A percentile compares a stretch with the other conserved stretches of the same genome.
Conservation (phyloP, 306 rosid genomes). For the Comarum palustre region DNA sequence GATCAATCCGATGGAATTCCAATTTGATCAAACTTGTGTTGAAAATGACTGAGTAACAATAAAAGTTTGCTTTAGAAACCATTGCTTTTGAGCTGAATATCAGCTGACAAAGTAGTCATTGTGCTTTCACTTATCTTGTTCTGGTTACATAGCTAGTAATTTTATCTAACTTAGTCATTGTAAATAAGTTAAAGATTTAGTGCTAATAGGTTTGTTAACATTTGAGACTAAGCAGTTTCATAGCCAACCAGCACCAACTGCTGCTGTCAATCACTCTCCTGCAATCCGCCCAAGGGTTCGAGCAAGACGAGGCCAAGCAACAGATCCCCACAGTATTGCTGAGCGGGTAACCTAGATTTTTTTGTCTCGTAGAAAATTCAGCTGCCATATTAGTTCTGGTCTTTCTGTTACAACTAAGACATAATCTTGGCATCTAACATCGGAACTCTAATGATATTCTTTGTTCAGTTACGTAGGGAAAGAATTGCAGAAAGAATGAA, state of each 20-base stretch:
- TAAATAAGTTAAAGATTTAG: background rate
- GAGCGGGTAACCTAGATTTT: slow-evolving; percentile 56
- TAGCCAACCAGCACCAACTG: slow-evolving; percentile 40
- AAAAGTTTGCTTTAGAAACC: background rate
- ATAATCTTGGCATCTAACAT: background rate
- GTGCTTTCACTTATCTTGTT: slow-evolving; percentile 7
- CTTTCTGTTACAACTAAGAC: background rate
- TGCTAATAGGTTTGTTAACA: slow-evolving; percentile 12
- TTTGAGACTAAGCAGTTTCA: slow-evolving; percentile 42
- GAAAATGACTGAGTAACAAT: slow-evolving; percentile 6
- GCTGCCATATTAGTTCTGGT: background rate
- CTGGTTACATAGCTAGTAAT: background rate
- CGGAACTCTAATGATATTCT: slow-evolving; percentile 3
- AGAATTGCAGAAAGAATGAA: slow-evolving; percentile 99
- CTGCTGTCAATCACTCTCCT: slow-evolving; percentile 53
- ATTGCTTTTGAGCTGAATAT: background rate
- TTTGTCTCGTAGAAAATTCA: background rate
- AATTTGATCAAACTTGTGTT: background rate
- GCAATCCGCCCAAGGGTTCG: slow-evolving; percentile 79
- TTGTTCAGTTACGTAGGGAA: slow-evolving; percentile 83
- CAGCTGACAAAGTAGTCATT: background rate
- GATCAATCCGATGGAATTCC: slow-evolving; percentile 8
- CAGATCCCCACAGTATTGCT: slow-evolving; percentile 97
- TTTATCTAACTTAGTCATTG: background rate
- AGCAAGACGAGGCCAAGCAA: slow-evolving; percentile 98